phyloP scores from a whole-genome alignment of 1,139 yeast species.

The Yamadazyma kanchanaburiensis region DNA sequence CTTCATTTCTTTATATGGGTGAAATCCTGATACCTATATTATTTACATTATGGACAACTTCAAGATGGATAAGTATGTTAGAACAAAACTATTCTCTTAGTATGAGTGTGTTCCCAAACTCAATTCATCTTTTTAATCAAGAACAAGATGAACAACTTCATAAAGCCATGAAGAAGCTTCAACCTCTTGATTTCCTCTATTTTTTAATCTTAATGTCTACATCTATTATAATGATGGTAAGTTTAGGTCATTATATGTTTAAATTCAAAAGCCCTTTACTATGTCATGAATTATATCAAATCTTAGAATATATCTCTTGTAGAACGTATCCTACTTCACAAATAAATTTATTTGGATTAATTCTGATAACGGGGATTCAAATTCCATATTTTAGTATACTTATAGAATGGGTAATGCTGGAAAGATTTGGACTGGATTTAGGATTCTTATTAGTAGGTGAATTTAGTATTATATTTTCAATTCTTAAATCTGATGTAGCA shows the following conservation, averaged over 20 bases:
- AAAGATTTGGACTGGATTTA: too few relatives aligned
- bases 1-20: conserved; percentile 33
- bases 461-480: too few relatives aligned
- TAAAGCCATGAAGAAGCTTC: conserved; percentile 12
- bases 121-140: conserved; percentile 13
- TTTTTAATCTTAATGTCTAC: conserved; percentile 23
- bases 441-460: too few relatives aligned
- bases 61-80: conserved; percentile 10
- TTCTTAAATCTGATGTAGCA: too few relatives aligned
- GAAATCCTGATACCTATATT: conserved; percentile 16
- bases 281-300: conserved; percentile 25
- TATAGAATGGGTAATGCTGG: conserved; percentile 15
- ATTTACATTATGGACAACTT: conserved; percentile 12
- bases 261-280: conserved; percentile 5
- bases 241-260: conserved; percentile 3
- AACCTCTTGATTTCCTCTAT: conserved; percentile 27
- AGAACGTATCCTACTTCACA: conserved; percentile 23
- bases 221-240: conserved; percentile 16
- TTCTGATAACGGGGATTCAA: conserved; percentile 22
- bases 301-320: conserved; percentile 29
- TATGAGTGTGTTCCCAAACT: conserved; percentile 17
- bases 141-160: conserved; percentile 15
- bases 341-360: conserved; percentile 23
- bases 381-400: conserved; percentile 24
- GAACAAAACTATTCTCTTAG: conserved; percentile 17